These are phyloP conservation scores for Nidularia sp. DNA, from an alignment of 768 basidiomycete genomes.

Conservation along the genomic window DNA sequence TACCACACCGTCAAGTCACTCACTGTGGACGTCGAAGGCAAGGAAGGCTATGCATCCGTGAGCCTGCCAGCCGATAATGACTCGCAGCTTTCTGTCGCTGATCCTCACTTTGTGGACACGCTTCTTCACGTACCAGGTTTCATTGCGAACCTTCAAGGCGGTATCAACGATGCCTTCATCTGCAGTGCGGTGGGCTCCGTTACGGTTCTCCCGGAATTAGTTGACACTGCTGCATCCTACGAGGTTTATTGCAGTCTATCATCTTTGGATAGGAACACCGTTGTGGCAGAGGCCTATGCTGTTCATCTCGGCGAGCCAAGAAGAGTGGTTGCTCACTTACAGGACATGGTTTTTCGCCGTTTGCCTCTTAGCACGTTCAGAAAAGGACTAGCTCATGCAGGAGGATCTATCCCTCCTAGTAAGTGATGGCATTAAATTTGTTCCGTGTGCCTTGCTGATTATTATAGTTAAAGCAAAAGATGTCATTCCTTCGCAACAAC, in stretches of 20 bases:
- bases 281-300: constrained; percentile 50
- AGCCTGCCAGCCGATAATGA: constrained; percentile 30
- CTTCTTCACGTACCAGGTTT: constrained; percentile 71
- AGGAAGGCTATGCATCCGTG: constrained; percentile 51
- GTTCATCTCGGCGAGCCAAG: constrained; percentile 30
- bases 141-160: constrained; percentile 54
- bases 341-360: constrained; percentile 56
- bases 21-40: constrained; percentile 40
- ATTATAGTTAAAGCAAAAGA: not conserved
- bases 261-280: constrained; percentile 38
- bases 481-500: not conserved
- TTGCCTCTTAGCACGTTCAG: constrained; percentile 48
- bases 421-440: not conserved
- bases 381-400: constrained; percentile 32
- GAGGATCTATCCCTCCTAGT: not conserved
- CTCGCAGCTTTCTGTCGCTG: constrained; percentile 31
- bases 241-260: constrained; percentile 47
- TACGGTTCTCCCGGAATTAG: constrained; percentile 36
- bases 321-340: constrained; percentile 49
- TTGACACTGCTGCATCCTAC: constrained; percentile 39
- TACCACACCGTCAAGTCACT: constrained; percentile 59
- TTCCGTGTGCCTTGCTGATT: not conserved
- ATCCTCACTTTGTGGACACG: constrained; percentile 63
- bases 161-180: constrained; percentile 53
- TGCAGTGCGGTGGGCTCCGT: constrained; percentile 53